Evolutionary conservation across 1,284 basidiomycete species (phyloP), one percentile per base, ranked within the genome.

Genomic region (Omphalotus olearius): DNA sequence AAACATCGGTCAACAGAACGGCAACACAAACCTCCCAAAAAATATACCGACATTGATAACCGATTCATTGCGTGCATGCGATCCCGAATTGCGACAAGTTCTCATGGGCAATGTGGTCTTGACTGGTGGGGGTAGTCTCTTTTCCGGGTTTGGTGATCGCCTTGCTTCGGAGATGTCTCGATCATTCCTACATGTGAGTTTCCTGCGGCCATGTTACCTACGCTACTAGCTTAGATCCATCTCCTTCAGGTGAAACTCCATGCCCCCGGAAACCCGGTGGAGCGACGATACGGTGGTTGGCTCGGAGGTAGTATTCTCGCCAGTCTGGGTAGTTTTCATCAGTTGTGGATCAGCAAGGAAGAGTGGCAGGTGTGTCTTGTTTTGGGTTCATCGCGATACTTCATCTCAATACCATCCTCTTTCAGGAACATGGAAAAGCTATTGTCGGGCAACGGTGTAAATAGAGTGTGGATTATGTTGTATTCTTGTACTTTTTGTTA

Each of bases 261-360:
- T 62, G 85, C 91, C 0, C 88, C 93, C 10, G 91, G 92, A 9
- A 94, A 94, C 64, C 82, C 90, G 0, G 79, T 85, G 50, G 94
- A 98, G 67, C 80, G 94, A 45, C 80, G 88, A 54, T 96, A 91
- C 65, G 88, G 91, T 10, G 85, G 87, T 14, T 98, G 95, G 95
- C 74, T 98, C 6, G 94, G 94, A 14, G 94, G 94, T 23, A 93
- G 90, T 59, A 94, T 98, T 58, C 75, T 98, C 50, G 93, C 89
- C 0, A 93, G 90, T 63, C 70, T 98, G 62, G 95, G 95, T 25
- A 96, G 93, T 13, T 98, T 98, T 80, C 94, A 98, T 68, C 94
- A 98, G 63, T 71, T 95, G 36, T 95, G 93, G 93, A 91, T 95
- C 62, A 93, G 90, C 64, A 83, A 78, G 63, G 91, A 94, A 66